phyloP scores from a whole-genome alignment of 495 filamentous ascomycete species.

The Elasticomyces elasticus region DNA sequence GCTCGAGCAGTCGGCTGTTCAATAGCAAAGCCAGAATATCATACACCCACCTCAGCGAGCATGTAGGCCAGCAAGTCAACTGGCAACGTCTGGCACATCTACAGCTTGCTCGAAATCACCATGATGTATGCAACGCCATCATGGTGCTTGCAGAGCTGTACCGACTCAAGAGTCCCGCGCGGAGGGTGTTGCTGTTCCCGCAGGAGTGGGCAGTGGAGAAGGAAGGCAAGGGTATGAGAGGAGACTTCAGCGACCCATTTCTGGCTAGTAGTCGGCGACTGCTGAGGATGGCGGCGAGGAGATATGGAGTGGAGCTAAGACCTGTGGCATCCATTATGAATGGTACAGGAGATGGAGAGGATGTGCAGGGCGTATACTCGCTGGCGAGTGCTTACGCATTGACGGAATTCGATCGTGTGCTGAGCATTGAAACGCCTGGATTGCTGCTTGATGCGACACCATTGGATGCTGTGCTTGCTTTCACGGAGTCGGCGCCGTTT shows the following conservation, averaged over 20 bases:
- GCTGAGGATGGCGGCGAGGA: conserved; percentile 34
- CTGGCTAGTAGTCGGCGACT: conserved; percentile 34
- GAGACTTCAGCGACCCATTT: conserved; percentile 23
- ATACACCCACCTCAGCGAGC: conserved; percentile 28
- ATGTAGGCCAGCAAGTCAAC: conserved; percentile 14
- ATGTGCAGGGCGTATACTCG: conserved; percentile 22
- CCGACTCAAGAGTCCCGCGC: conserved; percentile 34
- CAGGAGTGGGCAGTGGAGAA: conserved; percentile 31
- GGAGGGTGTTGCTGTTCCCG: conserved; percentile 38
- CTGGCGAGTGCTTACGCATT: conserved; percentile 34
- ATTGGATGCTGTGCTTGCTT: conserved; percentile 37
- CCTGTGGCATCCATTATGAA: conserved; percentile 31
- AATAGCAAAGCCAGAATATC: conserved; percentile 14
- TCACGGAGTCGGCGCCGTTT: conserved; percentile 24
- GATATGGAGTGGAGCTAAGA: conserved; percentile 35
- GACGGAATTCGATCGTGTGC: conserved; percentile 35
- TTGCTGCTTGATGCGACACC: conserved; percentile 34
- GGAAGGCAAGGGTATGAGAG: conserved; percentile 13
- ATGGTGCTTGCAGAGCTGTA: conserved; percentile 40
- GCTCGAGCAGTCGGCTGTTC: conserved; percentile 34
- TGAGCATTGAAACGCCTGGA: conserved; percentile 35
- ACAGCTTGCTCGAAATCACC: conserved; percentile 34
- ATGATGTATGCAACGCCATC: conserved; percentile 38
- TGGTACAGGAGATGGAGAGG: conserved; percentile 21
- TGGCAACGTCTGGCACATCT: conserved; percentile 38